These are phyloP conservation scores for Ustulina deusta DNA, from an alignment of 2,329 filamentous ascomycete genomes.

Conservation along the genomic window DNA sequence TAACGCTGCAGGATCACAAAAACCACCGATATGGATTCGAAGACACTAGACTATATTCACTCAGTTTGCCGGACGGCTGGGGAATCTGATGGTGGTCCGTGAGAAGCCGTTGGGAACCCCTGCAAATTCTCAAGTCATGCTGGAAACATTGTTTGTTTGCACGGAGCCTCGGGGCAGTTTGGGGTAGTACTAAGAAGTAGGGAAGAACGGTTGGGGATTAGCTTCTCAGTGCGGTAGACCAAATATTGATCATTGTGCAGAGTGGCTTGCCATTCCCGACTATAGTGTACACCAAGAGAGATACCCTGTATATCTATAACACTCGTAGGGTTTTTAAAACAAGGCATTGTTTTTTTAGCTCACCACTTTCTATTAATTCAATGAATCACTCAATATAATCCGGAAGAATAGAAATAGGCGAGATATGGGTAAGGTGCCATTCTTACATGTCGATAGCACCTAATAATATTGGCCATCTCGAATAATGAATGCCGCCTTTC, in stretches of 20 bases:
- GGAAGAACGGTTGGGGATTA: background rate
- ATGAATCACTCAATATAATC: too few species aligned
- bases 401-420: too few species aligned
- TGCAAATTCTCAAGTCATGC: background rate
- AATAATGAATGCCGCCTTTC: background rate
- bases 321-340: background rate
- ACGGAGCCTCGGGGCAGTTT: background rate
- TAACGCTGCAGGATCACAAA: background rate
- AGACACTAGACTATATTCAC: background rate
- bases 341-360: background rate
- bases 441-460: background rate
- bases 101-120: background rate
- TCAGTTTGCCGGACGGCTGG: background rate
- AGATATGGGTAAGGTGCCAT: too few species aligned
- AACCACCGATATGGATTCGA: too few species aligned
- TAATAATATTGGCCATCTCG: background rate
- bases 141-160: background rate
- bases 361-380: too few species aligned
- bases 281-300: background rate
- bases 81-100: background rate
- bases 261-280: background rate
- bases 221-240: background rate
- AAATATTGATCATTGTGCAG: background rate
- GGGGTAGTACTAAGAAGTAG: background rate
- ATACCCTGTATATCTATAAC: background rate